These are phyloP conservation scores for Euryodendron excelsum DNA, from an alignment of 148 eudicot genomes.

Conservation along the genomic window DNA sequence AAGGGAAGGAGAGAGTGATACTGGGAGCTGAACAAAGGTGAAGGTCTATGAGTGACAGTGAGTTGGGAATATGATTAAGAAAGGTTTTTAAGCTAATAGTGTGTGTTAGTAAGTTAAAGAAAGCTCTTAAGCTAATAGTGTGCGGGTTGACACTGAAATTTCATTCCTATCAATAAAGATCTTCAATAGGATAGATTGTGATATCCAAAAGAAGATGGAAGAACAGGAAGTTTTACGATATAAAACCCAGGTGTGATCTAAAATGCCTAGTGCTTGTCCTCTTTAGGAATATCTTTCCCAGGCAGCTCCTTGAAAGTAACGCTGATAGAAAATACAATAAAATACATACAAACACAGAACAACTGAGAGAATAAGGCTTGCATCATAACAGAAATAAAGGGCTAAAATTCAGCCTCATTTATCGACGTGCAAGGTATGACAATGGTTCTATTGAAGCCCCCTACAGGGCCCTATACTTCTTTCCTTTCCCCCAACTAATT, in stretches of 20 bases:
- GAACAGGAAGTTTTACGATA: not conserved
- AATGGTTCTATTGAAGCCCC: not conserved
- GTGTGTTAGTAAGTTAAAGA: no score
- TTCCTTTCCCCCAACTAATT: not conserved
- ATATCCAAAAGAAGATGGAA: not conserved
- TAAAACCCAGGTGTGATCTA: not conserved
- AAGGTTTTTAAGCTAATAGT: no score
- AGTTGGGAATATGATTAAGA: no score
- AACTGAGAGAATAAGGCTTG: not conserved
- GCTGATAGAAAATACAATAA: not conserved
- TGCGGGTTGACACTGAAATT: no score
- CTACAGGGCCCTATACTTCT: not conserved
- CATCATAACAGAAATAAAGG: not conserved
- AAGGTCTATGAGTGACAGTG: no score
- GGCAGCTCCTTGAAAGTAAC: slow-evolving; percentile 38
- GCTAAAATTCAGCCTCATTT: not conserved
- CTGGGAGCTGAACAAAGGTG: no score
- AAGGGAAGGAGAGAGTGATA: no score
- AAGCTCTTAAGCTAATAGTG: no score
- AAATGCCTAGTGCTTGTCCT: slow-evolving; percentile 31
- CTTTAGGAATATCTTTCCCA: slow-evolving; percentile 40
- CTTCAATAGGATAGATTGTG: not conserved
- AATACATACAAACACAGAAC: not conserved
- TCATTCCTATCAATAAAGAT: slow-evolving; percentile 2
- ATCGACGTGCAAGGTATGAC: not conserved